These are phyloP conservation scores for Camelina laxa DNA, from an alignment of 345 rosid genomes.

Conservation along the genomic window DNA sequence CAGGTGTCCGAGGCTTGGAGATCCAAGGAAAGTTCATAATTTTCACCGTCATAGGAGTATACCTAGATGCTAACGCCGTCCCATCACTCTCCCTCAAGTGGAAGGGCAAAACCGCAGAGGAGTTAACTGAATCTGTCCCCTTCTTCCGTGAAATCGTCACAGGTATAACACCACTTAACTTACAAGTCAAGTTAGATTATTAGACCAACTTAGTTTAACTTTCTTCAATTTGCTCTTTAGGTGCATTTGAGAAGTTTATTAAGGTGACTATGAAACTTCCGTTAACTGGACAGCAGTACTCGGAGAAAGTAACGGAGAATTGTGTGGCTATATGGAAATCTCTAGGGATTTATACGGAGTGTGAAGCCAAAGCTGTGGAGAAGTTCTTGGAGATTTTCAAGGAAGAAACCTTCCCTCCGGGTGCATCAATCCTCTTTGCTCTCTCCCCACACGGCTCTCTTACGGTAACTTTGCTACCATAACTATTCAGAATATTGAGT, in stretches of 20 bases:
- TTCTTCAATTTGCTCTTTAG: slow-evolving; percentile 25
- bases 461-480: slow-evolving; percentile 46
- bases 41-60: slow-evolving; percentile 85
- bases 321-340: slow-evolving; percentile 78
- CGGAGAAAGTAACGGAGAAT: slow-evolving; percentile 79
- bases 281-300: slow-evolving; percentile 66
- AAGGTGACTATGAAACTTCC: slow-evolving; percentile 68
- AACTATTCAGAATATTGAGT: background rate
- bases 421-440: slow-evolving; percentile 75
- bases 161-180: slow-evolving; percentile 44
- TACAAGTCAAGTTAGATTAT: background rate
- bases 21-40: slow-evolving; percentile 73
- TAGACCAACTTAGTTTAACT: background rate
- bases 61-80: slow-evolving; percentile 64
- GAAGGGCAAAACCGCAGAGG: slow-evolving; percentile 62
- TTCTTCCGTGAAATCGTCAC: slow-evolving; percentile 83
- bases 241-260: slow-evolving; percentile 69
- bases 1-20: slow-evolving; percentile 82
- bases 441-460: slow-evolving; percentile 57
- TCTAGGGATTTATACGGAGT: slow-evolving; percentile 67
- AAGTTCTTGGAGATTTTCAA: slow-evolving; percentile 62
- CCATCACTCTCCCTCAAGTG: slow-evolving; percentile 65
- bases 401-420: slow-evolving; percentile 67
- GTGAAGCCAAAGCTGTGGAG: slow-evolving; percentile 74
- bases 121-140: slow-evolving; percentile 64